These are phyloP conservation scores for Akanthomyces muscarius DNA, from an alignment of 2,329 filamentous ascomycete genomes.

Conservation along the genomic window DNA sequence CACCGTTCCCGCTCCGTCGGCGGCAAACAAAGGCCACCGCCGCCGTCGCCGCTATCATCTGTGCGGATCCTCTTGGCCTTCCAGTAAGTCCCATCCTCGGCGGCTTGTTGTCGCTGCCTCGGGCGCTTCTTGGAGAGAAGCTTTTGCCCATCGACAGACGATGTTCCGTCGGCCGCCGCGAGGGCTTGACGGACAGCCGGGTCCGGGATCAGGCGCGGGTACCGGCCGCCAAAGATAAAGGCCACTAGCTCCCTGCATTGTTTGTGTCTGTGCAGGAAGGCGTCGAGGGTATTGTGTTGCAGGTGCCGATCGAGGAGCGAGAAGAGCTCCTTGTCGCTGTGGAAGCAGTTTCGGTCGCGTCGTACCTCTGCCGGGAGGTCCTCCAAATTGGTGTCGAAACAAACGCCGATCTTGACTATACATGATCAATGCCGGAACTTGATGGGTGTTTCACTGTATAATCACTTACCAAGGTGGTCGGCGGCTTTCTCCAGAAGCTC, in stretches of 20 bases:
- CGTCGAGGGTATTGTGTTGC: slow-evolving; percentile 19
- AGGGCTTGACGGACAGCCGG: background rate
- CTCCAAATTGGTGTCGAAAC: background rate
- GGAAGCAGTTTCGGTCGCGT: background rate
- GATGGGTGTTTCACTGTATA: no score
- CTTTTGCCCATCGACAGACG: slow-evolving; percentile 17
- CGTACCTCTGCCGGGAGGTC: background rate
- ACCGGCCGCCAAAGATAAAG: slow-evolving; percentile 23
- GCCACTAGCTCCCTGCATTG: slow-evolving; percentile 17
- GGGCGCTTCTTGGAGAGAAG: slow-evolving; percentile 7
- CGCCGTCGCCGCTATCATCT: background rate
- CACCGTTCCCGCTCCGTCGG: background rate
- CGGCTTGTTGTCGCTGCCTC: background rate
- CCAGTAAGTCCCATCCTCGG: background rate
- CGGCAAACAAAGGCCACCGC: background rate
- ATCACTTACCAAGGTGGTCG: background rate
- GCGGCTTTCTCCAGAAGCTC: background rate
- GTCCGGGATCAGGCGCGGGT: slow-evolving; percentile 19
- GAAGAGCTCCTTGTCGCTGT: background rate
- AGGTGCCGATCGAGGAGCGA: slow-evolving; percentile 20
- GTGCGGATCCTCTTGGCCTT: background rate
- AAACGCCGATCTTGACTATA: background rate
- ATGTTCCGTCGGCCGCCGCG: background rate
- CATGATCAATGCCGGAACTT: background rate
- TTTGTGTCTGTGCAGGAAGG: slow-evolving; percentile 21